Evolutionary conservation across 345 rosid genomes (phyloP), one percentile per base, ranked within the genome.

Genomic region (Heritiera fomes): DNA sequence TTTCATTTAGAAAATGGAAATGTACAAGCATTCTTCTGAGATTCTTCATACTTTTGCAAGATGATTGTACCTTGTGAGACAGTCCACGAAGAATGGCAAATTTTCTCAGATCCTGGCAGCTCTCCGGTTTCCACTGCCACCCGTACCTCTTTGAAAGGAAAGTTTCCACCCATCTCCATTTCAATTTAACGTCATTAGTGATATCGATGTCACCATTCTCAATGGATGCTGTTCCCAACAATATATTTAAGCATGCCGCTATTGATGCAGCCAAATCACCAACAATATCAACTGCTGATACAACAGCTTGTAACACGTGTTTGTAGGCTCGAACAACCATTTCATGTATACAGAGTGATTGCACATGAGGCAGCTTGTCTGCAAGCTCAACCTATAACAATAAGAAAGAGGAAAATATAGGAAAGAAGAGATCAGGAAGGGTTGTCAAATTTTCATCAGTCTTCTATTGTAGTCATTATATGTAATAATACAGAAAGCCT

Each of bases 261-360:
- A 95, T 87, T 50, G 90, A 87, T 63, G 83, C 84, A 84, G 98
- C 92, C 82, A 89, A 80, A 64, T 95, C 95, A 84, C 86, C 80
- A 30, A 86, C 82, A 86, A 85, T 88, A 77, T 86, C 86, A 74
- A 89, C 94, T 11, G 94, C 90, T 49, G 99, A 92, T 80, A 95
- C 88, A 87, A 92, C 97, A 67, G 94, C 91, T 84, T 90, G 97
- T 75, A 95, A 82, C 79, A 94, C 84, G 86, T 94, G 98, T 86
- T 95, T 95, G 82, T 94, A 93, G 59, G 99, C 97, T 78, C 98
- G 91, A 83, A 93, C 89, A 80, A 95, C 87, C 98, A 95, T 94
- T 89, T 95, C 99, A 82, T 92, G 97, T 58, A 90, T 85, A 81
- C 99, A 95, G 84, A 95, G 93, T 18, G 94, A 93, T 84, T 91